phyloP scores from a whole-genome alignment of 345 rosid genomes.

The Anacardium occidentale region DNA sequence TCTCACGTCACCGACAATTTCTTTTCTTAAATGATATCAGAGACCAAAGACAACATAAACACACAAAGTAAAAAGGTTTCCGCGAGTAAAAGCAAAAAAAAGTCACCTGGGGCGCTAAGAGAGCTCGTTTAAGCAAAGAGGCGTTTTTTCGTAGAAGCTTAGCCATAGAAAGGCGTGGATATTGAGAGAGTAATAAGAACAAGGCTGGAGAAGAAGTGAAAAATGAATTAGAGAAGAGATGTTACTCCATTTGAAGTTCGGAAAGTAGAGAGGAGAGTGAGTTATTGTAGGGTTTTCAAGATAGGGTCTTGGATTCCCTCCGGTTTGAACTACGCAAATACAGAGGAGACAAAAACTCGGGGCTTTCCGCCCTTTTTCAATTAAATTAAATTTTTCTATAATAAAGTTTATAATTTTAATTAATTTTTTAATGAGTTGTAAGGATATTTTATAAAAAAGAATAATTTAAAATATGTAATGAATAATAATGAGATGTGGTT shows the following conservation, averaged over 20 bases:
- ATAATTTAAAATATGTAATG: no score
- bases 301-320: slow-evolving; percentile 33
- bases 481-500: no score
- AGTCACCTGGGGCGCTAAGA: slow-evolving; percentile 43
- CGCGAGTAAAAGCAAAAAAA: not conserved
- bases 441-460: no score
- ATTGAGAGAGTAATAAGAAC: not conserved
- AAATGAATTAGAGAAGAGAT: not conserved
- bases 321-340: not conserved
- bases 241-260: slow-evolving; percentile 3
- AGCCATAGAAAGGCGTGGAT: slow-evolving; percentile 43
- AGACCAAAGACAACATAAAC: not conserved
- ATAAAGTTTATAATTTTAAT: no score
- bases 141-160: slow-evolving; percentile 54
- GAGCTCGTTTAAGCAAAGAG: slow-evolving; percentile 38
- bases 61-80: not conserved
- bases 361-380: no score
- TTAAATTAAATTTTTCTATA: no score
- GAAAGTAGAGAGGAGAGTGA: not conserved
- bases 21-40: not conserved
- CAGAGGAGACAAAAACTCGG: no score
- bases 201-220: not conserved
- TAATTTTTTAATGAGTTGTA: no score
- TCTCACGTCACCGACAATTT: not conserved
- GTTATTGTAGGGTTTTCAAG: slow-evolving; percentile 9